phyloP scores from a whole-genome alignment of 257 asterid genomes.

The Lithospermum erythrorhizon region DNA sequence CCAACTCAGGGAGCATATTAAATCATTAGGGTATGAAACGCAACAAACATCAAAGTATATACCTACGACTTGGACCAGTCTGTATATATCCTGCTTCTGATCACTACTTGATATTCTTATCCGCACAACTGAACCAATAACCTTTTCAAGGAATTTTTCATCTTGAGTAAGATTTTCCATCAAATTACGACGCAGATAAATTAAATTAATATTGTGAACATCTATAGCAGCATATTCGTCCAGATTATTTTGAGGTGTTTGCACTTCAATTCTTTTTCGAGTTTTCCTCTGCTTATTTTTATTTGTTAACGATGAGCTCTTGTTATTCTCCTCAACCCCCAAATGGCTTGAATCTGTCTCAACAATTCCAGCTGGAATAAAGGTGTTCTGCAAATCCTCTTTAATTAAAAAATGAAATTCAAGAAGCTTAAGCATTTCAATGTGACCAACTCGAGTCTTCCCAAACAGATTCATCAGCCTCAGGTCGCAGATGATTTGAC shows the following conservation, averaged over 20 bases:
- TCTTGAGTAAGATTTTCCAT: constrained; percentile 49
- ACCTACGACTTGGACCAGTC: constrained; percentile 85
- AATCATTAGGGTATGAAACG: not conserved
- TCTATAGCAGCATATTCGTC: constrained; percentile 66
- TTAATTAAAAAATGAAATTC: constrained; percentile 42
- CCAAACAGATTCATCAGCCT: constrained; percentile 57
- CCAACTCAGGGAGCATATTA: constrained; percentile 4
- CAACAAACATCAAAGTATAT: constrained; percentile 14
- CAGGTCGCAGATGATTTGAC: constrained; percentile 48
- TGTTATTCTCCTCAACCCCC: constrained; percentile 24
- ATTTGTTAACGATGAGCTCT: constrained; percentile 11
- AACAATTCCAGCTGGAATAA: constrained; percentile 45
- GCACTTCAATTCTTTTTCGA: constrained; percentile 38
- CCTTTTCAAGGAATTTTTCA: constrained; percentile 42
- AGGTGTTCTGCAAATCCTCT: constrained; percentile 30
- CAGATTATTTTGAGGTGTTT: constrained; percentile 26
- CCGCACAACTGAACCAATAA: constrained; percentile 57
- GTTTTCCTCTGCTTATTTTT: constrained; percentile 39
- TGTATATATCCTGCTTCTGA: constrained; percentile 54
- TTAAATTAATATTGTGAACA: constrained; percentile 52
- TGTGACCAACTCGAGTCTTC: constrained; percentile 49
- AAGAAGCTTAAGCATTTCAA: constrained; percentile 63
- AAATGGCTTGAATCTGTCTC: constrained; percentile 19
- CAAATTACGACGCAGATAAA: constrained; percentile 52
- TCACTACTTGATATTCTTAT: constrained; percentile 46